Base-by-base conservation (phyloP, 1,284 basidiomycete genomes). In the Ustilago esculenta region DNA sequence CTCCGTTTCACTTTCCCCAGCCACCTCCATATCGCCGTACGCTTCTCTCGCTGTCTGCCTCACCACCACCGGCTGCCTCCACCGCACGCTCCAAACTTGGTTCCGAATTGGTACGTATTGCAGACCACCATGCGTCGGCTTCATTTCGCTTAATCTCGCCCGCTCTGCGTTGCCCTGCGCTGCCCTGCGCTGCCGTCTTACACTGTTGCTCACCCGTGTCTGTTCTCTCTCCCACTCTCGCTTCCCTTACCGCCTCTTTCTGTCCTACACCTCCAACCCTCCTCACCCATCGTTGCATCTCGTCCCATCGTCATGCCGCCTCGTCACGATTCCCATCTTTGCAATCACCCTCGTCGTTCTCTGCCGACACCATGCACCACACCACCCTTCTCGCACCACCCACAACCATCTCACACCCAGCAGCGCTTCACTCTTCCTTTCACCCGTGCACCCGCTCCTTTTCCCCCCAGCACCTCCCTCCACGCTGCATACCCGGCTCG, bases 361-460 rank as follows among this genome's bases (percentile, higher is more conserved):
- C 36, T 57, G 17, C 54, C 54, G 20, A 45, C 49, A 32, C 47
- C 43, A 48, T 52, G 33, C 9, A n/a, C n/a, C n/a, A n/a, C n/a
- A n/a, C n/a, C n/a, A n/a, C 18, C 43, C 10, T 18, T 24, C 21
- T 52, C 43, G 33, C 48, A 48, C 32, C 30, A 25, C 14, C 14
- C 17, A 23, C 23, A 36, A 23, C 17, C 37, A n/a, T n/a, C n/a
- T n/a, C n/a, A n/a, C n/a, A n/a, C 18, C 8, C 24, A 35, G 17
- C 61, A 57, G 35, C 54, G 49, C 10, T 50, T 50, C 41, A 48
- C 54, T 9, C 37, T 49, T 39, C 40, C 61, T 3, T 37, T 49
- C 21, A 40, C 50, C 11, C 40, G 15, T 9, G 3, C 53, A 15
- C 24, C 30, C 15, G 15, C 20, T 5, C 49, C 43, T 8, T 14